Percentiles rank a stretch among this genome's conserved stretches.
Conservation (phyloP, 2,329 filamentous ascomycete genomes). For the Pyrenochaeta sp. region DNA sequence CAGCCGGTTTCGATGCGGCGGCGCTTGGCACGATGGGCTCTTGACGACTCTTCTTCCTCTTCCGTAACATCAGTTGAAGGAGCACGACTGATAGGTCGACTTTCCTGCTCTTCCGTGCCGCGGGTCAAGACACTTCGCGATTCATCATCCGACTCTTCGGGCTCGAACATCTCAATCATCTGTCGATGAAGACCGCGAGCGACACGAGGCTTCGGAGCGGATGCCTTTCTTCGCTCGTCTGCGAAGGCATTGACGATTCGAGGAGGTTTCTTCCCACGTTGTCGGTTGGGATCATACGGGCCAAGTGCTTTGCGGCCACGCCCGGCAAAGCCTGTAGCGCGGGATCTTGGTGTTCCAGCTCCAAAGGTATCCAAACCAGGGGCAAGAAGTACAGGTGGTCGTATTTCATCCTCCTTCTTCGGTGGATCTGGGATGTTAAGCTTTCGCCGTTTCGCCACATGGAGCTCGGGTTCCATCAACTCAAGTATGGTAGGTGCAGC, state of each 20-base stretch:
- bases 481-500: constrained; percentile 82
- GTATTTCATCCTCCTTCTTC: constrained; percentile 65
- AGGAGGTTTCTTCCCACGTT: constrained; percentile 49
- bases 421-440: constrained; percentile 77
- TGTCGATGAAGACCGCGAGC: constrained; percentile 82
- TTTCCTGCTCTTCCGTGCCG: constrained; percentile 88
- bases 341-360: constrained; percentile 68
- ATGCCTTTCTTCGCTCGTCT: constrained; percentile 67
- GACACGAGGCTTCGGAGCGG: constrained; percentile 64
- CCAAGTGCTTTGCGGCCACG: constrained; percentile 54
- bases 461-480: constrained; percentile 82
- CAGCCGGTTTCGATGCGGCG: constrained; percentile 56
- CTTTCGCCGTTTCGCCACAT: constrained; percentile 79
- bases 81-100: constrained; percentile 77
- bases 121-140: constrained; percentile 70
- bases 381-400: constrained; percentile 62
- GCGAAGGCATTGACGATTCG: constrained; percentile 56
- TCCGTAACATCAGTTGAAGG: constrained; percentile 59
- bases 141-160: constrained; percentile 86
- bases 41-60: constrained; percentile 59
- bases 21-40: constrained; percentile 56
- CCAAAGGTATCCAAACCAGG: constrained; percentile 68
- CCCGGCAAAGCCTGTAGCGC: constrained; percentile 51
- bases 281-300: constrained; percentile 54
- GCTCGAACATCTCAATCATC: constrained; percentile 75